These are phyloP conservation scores for Phytophthora foliorum DNA, from an alignment of 352 stramenopile species.

Conservation along the genomic window DNA sequence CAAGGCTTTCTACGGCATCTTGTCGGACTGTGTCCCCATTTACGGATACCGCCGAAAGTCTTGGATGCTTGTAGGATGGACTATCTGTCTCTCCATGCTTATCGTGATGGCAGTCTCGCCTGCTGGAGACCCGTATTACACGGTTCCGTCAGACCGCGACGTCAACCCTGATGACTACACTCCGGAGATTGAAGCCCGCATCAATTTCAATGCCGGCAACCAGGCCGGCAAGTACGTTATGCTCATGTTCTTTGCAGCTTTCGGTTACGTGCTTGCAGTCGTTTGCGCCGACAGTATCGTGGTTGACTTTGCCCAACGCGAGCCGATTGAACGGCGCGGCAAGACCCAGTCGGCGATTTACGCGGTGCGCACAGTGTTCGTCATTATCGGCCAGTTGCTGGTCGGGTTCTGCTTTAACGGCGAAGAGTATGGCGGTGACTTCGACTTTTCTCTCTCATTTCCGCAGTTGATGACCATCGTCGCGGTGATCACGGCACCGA, in stretches of 20 bases:
- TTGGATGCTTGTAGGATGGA: constrained; percentile 54
- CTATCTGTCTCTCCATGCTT: constrained; percentile 36
- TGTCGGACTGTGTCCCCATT: constrained; percentile 76
- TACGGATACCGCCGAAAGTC: constrained; percentile 29
- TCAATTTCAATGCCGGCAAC: constrained; percentile 31
- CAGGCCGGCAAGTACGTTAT: constrained; percentile 45
- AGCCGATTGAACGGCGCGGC: constrained; percentile 41
- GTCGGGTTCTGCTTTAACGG: constrained; percentile 39
- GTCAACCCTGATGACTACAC: constrained; percentile 29
- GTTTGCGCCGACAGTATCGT: constrained; percentile 61
- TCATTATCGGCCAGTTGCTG: constrained; percentile 28
- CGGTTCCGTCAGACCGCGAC: constrained; percentile 21
- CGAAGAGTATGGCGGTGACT: constrained; percentile 35
- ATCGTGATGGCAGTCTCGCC: constrained; percentile 35
- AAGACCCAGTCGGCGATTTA: constrained; percentile 53
- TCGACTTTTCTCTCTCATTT: constrained; percentile 35
- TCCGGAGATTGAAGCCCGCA: constrained; percentile 24
- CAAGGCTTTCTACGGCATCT: constrained; percentile 50
- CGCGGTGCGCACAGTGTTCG: constrained; percentile 32
- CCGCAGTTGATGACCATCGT: constrained; percentile 30
- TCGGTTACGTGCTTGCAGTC: constrained; percentile 66
- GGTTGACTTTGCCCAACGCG: constrained; percentile 45
- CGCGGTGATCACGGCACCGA: constrained; percentile 13
- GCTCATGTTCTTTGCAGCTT: constrained; percentile 57
- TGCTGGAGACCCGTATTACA: constrained; percentile 47